A percentile compares a stretch with the other conserved stretches of the same genome.
These are phyloP conservation scores for Davidsoniella eucalypti DNA, from an alignment of 2,329 filamentous ascomycete species.

Conservation along the genomic window DNA sequence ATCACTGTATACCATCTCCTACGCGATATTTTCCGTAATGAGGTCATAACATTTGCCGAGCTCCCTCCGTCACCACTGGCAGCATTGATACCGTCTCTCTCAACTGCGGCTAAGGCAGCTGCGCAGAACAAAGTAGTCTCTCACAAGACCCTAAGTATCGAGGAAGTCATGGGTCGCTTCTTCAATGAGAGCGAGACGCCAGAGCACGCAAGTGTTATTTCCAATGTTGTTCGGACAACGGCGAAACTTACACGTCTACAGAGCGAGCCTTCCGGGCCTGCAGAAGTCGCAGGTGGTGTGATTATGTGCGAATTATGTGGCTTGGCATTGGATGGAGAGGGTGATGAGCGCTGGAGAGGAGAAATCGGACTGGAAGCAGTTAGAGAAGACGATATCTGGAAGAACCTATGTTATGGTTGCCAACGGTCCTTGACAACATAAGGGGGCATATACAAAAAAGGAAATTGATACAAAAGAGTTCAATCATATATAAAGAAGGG, in stretches of 20 bases:
- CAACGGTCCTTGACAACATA: slow-evolving; percentile 33
- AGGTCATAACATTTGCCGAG: slow-evolving; percentile 52
- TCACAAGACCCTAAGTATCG: slow-evolving; percentile 70
- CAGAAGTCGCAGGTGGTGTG: too few relatives aligned
- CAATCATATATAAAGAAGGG: background rate
- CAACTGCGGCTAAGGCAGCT: slow-evolving; percentile 16
- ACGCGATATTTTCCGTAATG: slow-evolving; percentile 69
- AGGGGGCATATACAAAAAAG: background rate
- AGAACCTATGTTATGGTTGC: slow-evolving; percentile 57
- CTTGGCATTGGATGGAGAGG: slow-evolving; percentile 45
- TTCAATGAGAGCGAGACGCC: slow-evolving; percentile 60
- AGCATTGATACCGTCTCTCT: slow-evolving; percentile 25
- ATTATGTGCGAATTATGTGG: slow-evolving; percentile 31
- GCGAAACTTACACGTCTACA: slow-evolving; percentile 49
- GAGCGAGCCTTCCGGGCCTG: slow-evolving; percentile 11
- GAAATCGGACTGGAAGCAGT: slow-evolving; percentile 35
- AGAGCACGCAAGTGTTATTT: slow-evolving; percentile 74
- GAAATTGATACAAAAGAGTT: too few relatives aligned
- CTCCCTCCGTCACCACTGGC: slow-evolving; percentile 35
- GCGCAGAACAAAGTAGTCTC: slow-evolving; percentile 32
- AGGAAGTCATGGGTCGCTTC: slow-evolving; percentile 78
- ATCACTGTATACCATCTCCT: slow-evolving; percentile 54
- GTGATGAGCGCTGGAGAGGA: slow-evolving; percentile 46
- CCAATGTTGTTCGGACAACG: slow-evolving; percentile 88
- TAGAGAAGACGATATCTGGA: slow-evolving; percentile 20